Conservation (phyloP, 179 eudicot genomes). For the Sideroxylon spinosum region DNA sequence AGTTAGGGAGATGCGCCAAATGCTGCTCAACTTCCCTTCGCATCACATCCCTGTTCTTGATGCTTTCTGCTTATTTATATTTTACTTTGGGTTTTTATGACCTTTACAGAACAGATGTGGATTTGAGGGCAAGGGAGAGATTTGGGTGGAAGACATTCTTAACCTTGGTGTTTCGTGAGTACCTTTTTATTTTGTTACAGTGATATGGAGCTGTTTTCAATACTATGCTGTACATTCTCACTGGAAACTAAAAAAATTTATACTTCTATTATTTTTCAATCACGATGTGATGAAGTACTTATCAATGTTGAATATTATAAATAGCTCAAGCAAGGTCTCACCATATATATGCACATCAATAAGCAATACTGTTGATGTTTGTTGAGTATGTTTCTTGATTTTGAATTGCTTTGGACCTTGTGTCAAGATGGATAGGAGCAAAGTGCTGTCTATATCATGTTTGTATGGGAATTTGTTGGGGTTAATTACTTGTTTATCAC, state of each 20-base stretch:
- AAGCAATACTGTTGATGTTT: neutral
- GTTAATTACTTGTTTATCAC: neutral
- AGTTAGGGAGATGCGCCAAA: neutral
- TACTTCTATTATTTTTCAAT: neutral
- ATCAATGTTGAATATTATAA: neutral
- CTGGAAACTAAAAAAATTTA: neutral
- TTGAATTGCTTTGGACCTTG: neutral
- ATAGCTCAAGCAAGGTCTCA: neutral
- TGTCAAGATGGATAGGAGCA: neutral
- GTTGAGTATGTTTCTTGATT: neutral
- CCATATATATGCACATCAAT: neutral
- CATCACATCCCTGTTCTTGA: neutral
- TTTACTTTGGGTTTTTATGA: neutral
- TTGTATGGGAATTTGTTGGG: neutral
- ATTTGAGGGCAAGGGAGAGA: conserved; percentile 90
- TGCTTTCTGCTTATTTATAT: conserved; percentile 5
- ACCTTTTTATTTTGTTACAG: neutral
- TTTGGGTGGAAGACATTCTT: conserved; percentile 87
- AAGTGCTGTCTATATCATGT: neutral
- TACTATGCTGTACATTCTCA: neutral
- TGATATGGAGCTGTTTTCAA: neutral
- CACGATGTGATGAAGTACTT: neutral
- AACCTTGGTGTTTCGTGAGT: conserved; percentile 98
- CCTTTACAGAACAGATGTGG: conserved; percentile 89
- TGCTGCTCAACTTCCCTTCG: no score